Base-by-base conservation (phyloP, 371 early-diverging fungal species). In the Mortierella sp. region DNA sequence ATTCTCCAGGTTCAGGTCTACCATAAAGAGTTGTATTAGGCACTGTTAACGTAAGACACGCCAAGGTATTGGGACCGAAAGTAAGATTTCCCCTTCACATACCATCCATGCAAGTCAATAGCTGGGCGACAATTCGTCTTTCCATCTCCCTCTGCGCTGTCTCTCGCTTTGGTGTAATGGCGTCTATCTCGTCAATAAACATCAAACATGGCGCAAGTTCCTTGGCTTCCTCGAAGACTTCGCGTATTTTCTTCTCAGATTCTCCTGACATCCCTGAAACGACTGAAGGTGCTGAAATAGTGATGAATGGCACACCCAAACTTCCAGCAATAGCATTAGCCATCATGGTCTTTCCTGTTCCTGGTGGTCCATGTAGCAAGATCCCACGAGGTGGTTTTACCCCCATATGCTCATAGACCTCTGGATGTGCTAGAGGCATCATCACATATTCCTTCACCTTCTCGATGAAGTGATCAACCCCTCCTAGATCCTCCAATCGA, bases 121-220 rank as follows among this genome's bases (percentile, higher is more conserved):
- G 83, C 82, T 99, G 99, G 21, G 96, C 96, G 13, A 99, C 99
- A 69, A 99, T 99, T 59, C 99, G 85, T 43, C 96, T 90, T 81
- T 99, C 99, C 94, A 99, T 99, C 78, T 99, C 99, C 61, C 98
- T 85, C 71, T 97, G 96, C 4, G 98, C 98, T 7, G 97, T 98
- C 68, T 99, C 99, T 71, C 99, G 90, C 81, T 99, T 99, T 8
- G 98, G 98, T n/a, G 99, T 98, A 54, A 99, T 98, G 4, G 99
- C 97, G 79, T 99, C 99, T 54, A 99, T 98, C 80, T 99, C 99
- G 79, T 99, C 99, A 62, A 99, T 98, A 74, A 99, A 99, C 53
- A 99, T 82, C 27, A 99, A 81, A 79, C 98, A 95, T 0, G 99
- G 99, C 13, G 98, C 95, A 56, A 89, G 80, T 4, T 84, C 89